Percentiles rank a stretch among this genome's conserved stretches.
Evolutionary conservation across 2,329 filamentous ascomycete genomes (phyloP).

Genomic region (Chrysoporthe cubensis): DNA sequence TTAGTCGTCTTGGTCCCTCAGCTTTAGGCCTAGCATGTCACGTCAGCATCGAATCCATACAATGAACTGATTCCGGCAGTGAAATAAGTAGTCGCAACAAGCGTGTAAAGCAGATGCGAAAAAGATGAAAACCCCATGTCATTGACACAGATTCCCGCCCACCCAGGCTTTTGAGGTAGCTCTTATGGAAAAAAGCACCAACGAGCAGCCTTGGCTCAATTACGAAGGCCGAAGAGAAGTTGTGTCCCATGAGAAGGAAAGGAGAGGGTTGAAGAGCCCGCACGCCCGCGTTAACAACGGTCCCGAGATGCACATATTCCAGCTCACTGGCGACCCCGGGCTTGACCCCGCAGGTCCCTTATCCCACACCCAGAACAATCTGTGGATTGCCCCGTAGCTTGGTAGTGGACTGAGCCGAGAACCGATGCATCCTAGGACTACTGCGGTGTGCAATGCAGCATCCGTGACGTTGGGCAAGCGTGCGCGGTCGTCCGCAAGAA

Average conservation of each 20-base stretch:
- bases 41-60: neutral
- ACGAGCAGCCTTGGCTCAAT: constrained; percentile 21
- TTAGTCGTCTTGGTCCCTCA: neutral
- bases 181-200: neutral
- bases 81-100: too few relatives aligned
- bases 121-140: constrained; percentile 10
- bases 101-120: neutral
- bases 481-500: constrained; percentile 22
- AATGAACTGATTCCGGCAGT: neutral
- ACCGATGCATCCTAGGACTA: constrained; percentile 1
- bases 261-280: constrained; percentile 7
- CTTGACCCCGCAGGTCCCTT: constrained; percentile 20
- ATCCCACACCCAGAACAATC: constrained; percentile 19
- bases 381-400: constrained; percentile 14
- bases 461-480: constrained; percentile 17
- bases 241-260: neutral
- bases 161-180: constrained; percentile 19
- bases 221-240: neutral
- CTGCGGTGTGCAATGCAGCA: constrained; percentile 23
- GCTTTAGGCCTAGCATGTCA: neutral
- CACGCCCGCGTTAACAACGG: constrained; percentile 22
- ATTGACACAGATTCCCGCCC: constrained; percentile 18
- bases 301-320: constrained; percentile 3
- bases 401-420: constrained; percentile 20
- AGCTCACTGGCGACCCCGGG: constrained; percentile 21